Base-by-base conservation (phyloP, 2,329 filamentous ascomycete genomes). In the Alternaria triticina region DNA sequence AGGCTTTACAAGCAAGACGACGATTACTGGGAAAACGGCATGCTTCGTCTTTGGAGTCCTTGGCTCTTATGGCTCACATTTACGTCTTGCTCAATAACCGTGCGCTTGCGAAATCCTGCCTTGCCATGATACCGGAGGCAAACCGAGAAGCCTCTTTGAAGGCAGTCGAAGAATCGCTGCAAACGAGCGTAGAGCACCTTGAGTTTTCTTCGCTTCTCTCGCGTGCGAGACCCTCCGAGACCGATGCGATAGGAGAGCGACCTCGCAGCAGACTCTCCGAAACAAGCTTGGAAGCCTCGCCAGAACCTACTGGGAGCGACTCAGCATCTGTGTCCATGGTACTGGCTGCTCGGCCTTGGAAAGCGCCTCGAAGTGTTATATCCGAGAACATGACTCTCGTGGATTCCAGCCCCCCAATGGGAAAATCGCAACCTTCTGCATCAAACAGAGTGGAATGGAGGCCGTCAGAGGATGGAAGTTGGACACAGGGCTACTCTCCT, bases 21-120 rank as follows among this genome's bases (percentile, higher is more conserved):
- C 65, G 67, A 13, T 51, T 76, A 20, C 52, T 74, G 15, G 74
- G 73, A 20, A 77, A 77, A 60, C 65, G 61, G n/a, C 68, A 66
- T 51, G 59, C 65, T 10, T 65, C 65, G 10, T 66, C 72, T 25
- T 64, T 74, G 33, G 74, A 75, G 54, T 76, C 74, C 15, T 65
- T 70, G 51, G 71, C 72, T 12, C 68, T 77, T 46, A 74, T 75
- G 71, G 70, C 73, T 25, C 69, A 72, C 40, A 73, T 77, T 44
- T 70, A 70, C 23, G 59, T 70, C 27, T 46, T 70, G 61, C 59
- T 70, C 27, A 54, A 67, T 44, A 70, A 73, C 13, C 66, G 62
- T 11, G 64, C 69, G 30, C 68, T 65, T 46, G 70, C 70, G n/a
- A 72, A 70, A 51, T 69, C 65, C 27, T 73, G 57, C 17, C 65